Base-by-base conservation (phyloP, 2,329 filamentous ascomycete genomes). In the Ceratocystis colombiana region DNA sequence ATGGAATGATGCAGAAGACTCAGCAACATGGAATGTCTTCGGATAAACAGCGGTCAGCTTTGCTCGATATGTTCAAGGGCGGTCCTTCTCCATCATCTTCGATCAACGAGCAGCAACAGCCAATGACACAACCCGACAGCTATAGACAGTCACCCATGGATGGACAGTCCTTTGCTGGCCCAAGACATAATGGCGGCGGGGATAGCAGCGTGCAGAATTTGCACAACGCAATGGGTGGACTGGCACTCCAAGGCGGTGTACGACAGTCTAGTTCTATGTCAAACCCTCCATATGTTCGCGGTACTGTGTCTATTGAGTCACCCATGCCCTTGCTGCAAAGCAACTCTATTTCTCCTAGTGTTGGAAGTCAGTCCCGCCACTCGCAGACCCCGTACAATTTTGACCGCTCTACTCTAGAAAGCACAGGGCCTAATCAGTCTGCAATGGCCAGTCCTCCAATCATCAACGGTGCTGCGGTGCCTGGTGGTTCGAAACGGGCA, bases 21-120 rank as follows among this genome's bases (percentile, higher is more conserved):
- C 64, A 68, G 33, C 64, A 66, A 44, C 67, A 68, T 30, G 67
- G 64, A 10, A 44, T 50, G 20, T 61, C 62, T 20, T 66, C 67
- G 5, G 71, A 72, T 33, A 70, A 73, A 59, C 81, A 84, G 69
- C 78, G 80, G 25, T 78, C 76, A 20, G 75, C 79, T 6, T 73
- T 84, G 22, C 74, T 84, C 15, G 79, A 76, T 25, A 82, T 84
- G 75, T 83, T 85, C 73, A 83, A 81, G 68, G 78, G 78, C 69
- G 53, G 22, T 1, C 37, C 62, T 48, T 61, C 67, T 20, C 45
- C 66, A 8, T 59, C 62, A 17, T 55, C 62, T 17, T 53, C 57
- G 20, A 55, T 59, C 7, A 57, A 37, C 20, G 59, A 63, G 45
- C 64, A 62, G 30, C 66, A 68, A 41, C 61, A 62, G 37, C 61